Evolutionary conservation across 2,329 filamentous ascomycete species (phyloP), one percentile per base, ranked within the genome.

Genomic region (Phoma sp.): DNA sequence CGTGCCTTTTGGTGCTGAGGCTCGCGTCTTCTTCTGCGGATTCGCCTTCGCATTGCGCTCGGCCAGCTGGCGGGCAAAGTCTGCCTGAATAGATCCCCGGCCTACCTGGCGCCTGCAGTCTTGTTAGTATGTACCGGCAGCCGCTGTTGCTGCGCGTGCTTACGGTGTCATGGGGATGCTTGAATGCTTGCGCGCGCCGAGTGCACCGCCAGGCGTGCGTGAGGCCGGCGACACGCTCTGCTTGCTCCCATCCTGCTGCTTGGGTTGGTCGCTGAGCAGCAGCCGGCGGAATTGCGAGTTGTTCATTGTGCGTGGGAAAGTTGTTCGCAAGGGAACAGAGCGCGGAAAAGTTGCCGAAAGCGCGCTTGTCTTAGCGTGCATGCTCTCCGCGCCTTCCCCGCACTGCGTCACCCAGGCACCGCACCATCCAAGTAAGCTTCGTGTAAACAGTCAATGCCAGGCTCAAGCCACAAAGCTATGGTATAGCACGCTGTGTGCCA

Each of bases 121-220:
- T 56, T 29, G 47, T 52, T 18, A 48, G 38, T 12, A 20, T 4
- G 55, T 32, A 14, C 15, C 34, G 17, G 26, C 15, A 18, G 18
- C 12, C 26, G 20, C 40, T 39, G 25, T 20, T 18, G 20, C 42
- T 26, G 17, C 36, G 37, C 43, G 14, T 38, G 80, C 87, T 67
- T 82, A 92, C 88, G 93, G 93, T 40, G 93, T 97, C 93, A 97
- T 97, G 51, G 92, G 92, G 57, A 96, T 93, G 74, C 85, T 93
- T 28, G 90, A 84, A 62, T 87, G 86, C 76, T 90, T 87, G 67
- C 89, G 85, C 53, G 91, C 95, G 18, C 92, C 92, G 51, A 96
- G 81, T 4, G 85, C 77, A 42, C 81, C 77, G 55, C 64, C 74
- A 14, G 67, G 64, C 32, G 63, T 75, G 54, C 57, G 68, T 40